Evolutionary conservation across 306 rosid genomes (phyloP), one percentile per base, ranked within the genome.

Genomic region (Lithocarpus polystachyus): DNA sequence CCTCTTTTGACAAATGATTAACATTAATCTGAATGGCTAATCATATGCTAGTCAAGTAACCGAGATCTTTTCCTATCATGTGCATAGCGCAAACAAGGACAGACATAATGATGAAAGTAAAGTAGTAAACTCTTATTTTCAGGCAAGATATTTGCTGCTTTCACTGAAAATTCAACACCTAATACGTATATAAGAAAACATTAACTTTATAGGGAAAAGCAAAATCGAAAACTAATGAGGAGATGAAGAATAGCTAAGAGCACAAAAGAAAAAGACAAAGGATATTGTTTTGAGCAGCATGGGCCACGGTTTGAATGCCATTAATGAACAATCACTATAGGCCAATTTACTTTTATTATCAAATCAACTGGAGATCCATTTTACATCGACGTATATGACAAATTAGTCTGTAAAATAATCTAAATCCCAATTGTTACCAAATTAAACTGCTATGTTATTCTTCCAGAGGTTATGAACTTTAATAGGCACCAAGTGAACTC

Each of bases 41-140:
- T 75, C 35, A 65, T 29, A 28, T 13, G 17, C 18, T 13, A 31
- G 67, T 51, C 33, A 40, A 80, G 75, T 23, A 43, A 71, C 64
- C 54, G 19, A 77, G 52, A 71, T 77, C 55, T 23, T n/a, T 18
- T 68, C 48, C 68, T 48, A 20, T 51, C 28, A 22, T 24, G 45
- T 52, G 79, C 75, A 48, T 33, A 76, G 17, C 17, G 1, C 45
- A 48, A 48, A 74, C 70, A 73, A 67, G 71, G 77, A 73, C 81
- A 70, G 51, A 75, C 67, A 81, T 31, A 81, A 18, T 55, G 75
- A 80, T 71, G 76, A 69, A 77, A 79, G 45, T 40, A 40, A 40
- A 40, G 45, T 40, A 73, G 40, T 8, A 20, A 29, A 55, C 84
- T 78, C 86, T 59, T 74, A 56, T 75, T 82, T 81, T 76, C 11